Conservation (phyloP, 2,329 filamentous ascomycete species). For the Arthrinium phaeospermum region DNA sequence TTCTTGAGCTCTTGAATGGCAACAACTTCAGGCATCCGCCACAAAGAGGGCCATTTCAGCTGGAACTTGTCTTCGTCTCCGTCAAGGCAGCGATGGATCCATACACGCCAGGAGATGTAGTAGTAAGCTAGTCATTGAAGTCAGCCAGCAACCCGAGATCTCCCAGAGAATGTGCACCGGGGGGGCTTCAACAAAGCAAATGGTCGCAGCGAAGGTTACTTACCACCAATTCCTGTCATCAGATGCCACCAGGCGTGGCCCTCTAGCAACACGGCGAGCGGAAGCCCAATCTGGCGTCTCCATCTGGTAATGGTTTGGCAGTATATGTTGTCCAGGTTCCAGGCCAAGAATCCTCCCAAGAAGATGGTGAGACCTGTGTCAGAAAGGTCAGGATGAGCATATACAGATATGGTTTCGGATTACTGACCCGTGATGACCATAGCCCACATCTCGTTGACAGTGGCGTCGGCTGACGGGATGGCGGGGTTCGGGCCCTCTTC, state of each 20-base stretch:
- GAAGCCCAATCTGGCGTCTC: conserved; percentile 73
- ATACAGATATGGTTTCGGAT: background rate
- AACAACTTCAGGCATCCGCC: conserved; percentile 57
- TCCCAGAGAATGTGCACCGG: no score
- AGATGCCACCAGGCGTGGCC: conserved; percentile 71
- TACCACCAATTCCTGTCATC: conserved; percentile 73
- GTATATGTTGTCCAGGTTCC: conserved; percentile 80
- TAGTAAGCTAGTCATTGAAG: conserved; percentile 66
- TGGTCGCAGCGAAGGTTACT: background rate
- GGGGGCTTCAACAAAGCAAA: background rate
- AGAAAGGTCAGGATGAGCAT: background rate
- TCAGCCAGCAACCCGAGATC: conserved; percentile 1
- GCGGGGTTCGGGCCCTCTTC: conserved; percentile 49
- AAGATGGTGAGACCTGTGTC: conserved; percentile 69
- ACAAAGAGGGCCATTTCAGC: conserved; percentile 70
- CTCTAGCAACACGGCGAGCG: conserved; percentile 77
- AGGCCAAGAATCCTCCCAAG: conserved; percentile 75
- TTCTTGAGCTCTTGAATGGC: conserved; percentile 32
- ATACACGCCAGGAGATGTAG: conserved; percentile 84
- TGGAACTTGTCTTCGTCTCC: conserved; percentile 73
- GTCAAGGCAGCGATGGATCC: conserved; percentile 79
- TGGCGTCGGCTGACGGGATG: conserved; percentile 35
- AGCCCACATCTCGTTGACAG: conserved; percentile 72
- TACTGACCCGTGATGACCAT: conserved; percentile 65
- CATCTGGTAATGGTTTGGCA: conserved; percentile 69